These are phyloP conservation scores for Tilletia caries DNA, from an alignment of 1,284 basidiomycete genomes.

Conservation along the genomic window DNA sequence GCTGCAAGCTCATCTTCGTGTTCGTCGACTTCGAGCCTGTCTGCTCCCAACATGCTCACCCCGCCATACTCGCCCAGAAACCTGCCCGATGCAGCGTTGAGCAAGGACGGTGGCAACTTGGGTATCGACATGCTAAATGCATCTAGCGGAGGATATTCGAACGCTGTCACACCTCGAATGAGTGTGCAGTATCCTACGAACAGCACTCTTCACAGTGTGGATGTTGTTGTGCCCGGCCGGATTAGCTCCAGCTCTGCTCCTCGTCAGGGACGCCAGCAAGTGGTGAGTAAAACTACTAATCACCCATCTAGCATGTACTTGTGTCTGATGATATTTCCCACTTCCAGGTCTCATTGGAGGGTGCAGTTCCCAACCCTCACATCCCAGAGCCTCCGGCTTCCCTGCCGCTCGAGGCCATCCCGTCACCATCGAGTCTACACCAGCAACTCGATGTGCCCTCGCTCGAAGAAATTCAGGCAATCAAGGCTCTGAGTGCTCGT, in stretches of 20 bases:
- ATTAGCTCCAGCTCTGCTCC: not conserved
- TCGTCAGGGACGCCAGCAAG: not conserved
- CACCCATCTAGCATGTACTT: no score
- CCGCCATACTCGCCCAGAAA: constrained; percentile 39
- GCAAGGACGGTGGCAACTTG: not conserved
- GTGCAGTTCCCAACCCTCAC: constrained; percentile 16
- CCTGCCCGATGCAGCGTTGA: constrained; percentile 16
- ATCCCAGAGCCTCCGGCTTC: not conserved
- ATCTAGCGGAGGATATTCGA: not conserved
- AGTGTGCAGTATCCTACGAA: not conserved
- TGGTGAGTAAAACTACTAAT: no score
- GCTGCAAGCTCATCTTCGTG: not conserved
- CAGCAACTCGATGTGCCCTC: constrained; percentile 62
- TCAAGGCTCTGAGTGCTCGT: constrained; percentile 70
- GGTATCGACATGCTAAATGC: not conserved
- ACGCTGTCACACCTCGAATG: constrained; percentile 29
- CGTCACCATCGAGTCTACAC: constrained; percentile 24
- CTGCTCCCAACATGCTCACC: constrained; percentile 26
- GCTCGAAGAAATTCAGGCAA: constrained; percentile 62
- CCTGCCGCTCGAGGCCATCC: constrained; percentile 14
- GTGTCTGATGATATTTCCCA: no score
- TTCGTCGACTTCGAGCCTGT: constrained; percentile 11
- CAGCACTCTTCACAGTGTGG: not conserved
- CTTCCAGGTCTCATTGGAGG: constrained; percentile 16
- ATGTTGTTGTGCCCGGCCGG: not conserved